Evolutionary conservation across 2,329 filamentous ascomycete species (phyloP).

Genomic region (Neophaeococcomyces aloes): DNA sequence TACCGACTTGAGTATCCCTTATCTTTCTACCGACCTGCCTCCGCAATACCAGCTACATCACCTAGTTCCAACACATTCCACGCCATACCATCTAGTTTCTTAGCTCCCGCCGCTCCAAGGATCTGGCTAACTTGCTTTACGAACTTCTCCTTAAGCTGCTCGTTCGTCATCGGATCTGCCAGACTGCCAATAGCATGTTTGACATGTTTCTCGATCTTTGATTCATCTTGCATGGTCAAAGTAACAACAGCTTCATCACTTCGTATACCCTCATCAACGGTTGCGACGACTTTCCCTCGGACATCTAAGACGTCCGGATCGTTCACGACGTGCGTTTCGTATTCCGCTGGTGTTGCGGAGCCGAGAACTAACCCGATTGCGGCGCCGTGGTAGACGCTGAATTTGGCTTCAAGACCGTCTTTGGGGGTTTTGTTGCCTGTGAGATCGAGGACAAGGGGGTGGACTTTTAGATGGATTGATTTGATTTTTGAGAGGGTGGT

Average conservation of each 20-base stretch:
- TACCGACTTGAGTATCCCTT: no score
- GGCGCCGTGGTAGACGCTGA: conserved; percentile 46
- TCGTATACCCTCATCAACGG: conserved; percentile 30
- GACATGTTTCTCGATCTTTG: conserved; percentile 34
- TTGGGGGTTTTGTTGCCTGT: conserved; percentile 42
- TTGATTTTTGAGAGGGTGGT: conserved; percentile 27
- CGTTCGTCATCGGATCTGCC: conserved; percentile 38
- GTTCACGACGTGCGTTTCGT: conserved; percentile 39
- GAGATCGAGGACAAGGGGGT: conserved; percentile 44
- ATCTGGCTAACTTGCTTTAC: conserved; percentile 36
- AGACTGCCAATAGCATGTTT: conserved; percentile 43
- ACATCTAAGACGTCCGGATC: conserved; percentile 32
- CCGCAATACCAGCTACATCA: neutral
- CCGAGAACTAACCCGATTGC: conserved; percentile 42
- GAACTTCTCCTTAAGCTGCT: conserved; percentile 40
- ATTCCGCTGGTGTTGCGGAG: conserved; percentile 42
- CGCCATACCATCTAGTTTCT: neutral
- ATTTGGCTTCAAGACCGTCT: conserved; percentile 44
- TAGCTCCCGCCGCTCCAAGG: conserved; percentile 30
- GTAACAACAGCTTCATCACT: conserved; percentile 35
- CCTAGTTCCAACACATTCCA: neutral
- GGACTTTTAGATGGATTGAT: conserved; percentile 35
- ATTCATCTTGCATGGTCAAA: conserved; percentile 30
- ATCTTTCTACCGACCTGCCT: neutral
- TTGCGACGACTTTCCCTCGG: conserved; percentile 38